phyloP scores from a whole-genome alignment of 805 yeast genomes.

The Myxozyma lipomycoides region DNA sequence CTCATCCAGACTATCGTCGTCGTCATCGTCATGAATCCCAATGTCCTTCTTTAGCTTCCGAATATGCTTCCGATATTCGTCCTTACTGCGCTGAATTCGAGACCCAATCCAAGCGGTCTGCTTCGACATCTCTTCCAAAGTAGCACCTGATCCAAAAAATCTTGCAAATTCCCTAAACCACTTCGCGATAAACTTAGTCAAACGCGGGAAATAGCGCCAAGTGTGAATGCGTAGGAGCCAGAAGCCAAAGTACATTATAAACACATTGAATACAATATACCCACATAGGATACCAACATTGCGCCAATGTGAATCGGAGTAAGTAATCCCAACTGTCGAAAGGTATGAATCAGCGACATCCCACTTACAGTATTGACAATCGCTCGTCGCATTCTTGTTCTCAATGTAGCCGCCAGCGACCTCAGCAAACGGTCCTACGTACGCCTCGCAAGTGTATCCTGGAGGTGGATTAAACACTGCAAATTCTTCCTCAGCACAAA shows the following conservation, averaged over 20 bases:
- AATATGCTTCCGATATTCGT: not conserved
- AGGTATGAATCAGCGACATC: conserved; percentile 38
- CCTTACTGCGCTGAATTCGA: not conserved
- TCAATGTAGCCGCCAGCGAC: conserved; percentile 5
- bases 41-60: not conserved
- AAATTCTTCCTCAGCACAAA: conserved; percentile 49
- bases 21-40: not conserved
- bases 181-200: not conserved
- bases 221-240: conserved; percentile 3
- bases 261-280: conserved; percentile 51
- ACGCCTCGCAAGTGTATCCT: conserved; percentile 62
- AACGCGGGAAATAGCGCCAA: conserved; percentile 1
- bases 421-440: conserved; percentile 26
- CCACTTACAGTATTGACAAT: conserved; percentile 10
- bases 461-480: conserved; percentile 49
- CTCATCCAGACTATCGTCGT: too few relatives aligned
- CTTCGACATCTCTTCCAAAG: not conserved
- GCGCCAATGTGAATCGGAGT: conserved; percentile 53
- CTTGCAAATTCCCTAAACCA: not conserved
- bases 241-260: conserved; percentile 4
- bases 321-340: conserved; percentile 43
- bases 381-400: conserved; percentile 6
- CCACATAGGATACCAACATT: conserved; percentile 60
- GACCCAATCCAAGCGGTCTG: not conserved
- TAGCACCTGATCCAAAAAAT: not conserved